These are phyloP conservation scores for Claviceps sp. DNA, from an alignment of 2,329 filamentous ascomycete species.

Conservation along the genomic window DNA sequence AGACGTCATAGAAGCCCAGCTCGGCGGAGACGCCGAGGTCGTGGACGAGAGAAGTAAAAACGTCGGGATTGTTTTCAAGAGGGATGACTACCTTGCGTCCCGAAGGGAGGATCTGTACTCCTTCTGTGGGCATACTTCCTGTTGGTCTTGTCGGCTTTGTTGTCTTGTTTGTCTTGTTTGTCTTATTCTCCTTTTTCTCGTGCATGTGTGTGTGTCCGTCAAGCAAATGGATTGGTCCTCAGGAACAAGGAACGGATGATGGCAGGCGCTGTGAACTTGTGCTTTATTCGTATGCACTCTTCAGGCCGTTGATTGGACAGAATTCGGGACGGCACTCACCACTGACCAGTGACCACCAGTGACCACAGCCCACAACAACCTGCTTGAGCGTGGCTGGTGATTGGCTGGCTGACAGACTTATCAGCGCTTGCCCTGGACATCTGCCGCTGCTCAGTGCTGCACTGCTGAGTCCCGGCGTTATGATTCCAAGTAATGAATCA, in stretches of 20 bases:
- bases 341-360: too few relatives aligned
- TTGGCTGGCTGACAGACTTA: too few relatives aligned
- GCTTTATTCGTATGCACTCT: too few relatives aligned
- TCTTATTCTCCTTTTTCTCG: not conserved
- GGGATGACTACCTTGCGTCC: slow-evolving; percentile 26
- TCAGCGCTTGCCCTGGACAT: not conserved
- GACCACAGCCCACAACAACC: too few relatives aligned
- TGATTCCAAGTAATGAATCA: not conserved
- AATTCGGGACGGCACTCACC: too few relatives aligned
- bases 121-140: slow-evolving; percentile 16
- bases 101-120: slow-evolving; percentile 15
- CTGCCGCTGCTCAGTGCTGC: not conserved
- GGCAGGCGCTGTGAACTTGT: too few relatives aligned
- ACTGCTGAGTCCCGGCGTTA: not conserved
- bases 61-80: slow-evolving; percentile 54
- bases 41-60: slow-evolving; percentile 60
- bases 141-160: not conserved
- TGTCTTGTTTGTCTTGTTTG: not conserved
- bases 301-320: too few relatives aligned
- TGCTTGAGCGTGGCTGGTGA: too few relatives aligned
- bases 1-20: slow-evolving; percentile 71
- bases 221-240: too few relatives aligned
- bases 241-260: too few relatives aligned
- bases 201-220: not conserved
- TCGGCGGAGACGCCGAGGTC: slow-evolving; percentile 55